These are phyloP conservation scores for Pseudocercospora pini-densiflorae DNA, from an alignment of 2,329 filamentous ascomycete species.

Conservation along the genomic window DNA sequence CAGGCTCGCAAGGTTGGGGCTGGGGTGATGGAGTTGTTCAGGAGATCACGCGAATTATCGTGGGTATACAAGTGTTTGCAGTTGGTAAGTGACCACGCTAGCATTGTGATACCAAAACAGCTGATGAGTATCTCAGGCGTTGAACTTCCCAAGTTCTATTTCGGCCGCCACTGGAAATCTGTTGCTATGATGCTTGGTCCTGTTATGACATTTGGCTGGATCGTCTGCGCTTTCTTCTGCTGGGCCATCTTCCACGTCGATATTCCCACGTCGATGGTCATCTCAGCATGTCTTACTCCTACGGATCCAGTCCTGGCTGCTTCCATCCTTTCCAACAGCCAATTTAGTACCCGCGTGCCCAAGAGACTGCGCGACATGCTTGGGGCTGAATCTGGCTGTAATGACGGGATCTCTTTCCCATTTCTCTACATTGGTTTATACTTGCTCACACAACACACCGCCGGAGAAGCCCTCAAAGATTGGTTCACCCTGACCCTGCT, in stretches of 20 bases:
- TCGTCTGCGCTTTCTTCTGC: constrained; percentile 54
- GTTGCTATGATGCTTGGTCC: constrained; percentile 55
- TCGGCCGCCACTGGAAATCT: constrained; percentile 57
- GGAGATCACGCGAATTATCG: constrained; percentile 49
- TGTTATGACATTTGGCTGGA: constrained; percentile 57
- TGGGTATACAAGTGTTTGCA: constrained; percentile 50
- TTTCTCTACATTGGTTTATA: constrained; percentile 60
- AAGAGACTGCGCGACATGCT: constrained; percentile 57
- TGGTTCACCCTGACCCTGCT: constrained; percentile 60
- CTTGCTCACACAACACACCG: constrained; percentile 46
- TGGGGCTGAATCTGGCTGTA: constrained; percentile 60
- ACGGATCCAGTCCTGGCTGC: constrained; percentile 62
- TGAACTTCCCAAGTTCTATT: constrained; percentile 50
- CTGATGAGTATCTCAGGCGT: constrained; percentile 28
- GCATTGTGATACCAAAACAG: too few relatives aligned
- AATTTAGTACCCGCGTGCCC: constrained; percentile 58
- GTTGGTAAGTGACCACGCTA: constrained; percentile 21
- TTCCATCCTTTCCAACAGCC: constrained; percentile 57
- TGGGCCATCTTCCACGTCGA: constrained; percentile 52
- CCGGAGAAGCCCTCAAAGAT: constrained; percentile 51
- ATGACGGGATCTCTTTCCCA: constrained; percentile 61
- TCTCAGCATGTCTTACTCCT: constrained; percentile 60
- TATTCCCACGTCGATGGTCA: constrained; percentile 53
- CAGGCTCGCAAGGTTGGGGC: constrained; percentile 44
- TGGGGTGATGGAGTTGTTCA: constrained; percentile 49